Evolutionary conservation across 2,329 filamentous ascomycete genomes (phyloP), one percentile per base, ranked within the genome.

Genomic region (Endoconidiophora polonica): DNA sequence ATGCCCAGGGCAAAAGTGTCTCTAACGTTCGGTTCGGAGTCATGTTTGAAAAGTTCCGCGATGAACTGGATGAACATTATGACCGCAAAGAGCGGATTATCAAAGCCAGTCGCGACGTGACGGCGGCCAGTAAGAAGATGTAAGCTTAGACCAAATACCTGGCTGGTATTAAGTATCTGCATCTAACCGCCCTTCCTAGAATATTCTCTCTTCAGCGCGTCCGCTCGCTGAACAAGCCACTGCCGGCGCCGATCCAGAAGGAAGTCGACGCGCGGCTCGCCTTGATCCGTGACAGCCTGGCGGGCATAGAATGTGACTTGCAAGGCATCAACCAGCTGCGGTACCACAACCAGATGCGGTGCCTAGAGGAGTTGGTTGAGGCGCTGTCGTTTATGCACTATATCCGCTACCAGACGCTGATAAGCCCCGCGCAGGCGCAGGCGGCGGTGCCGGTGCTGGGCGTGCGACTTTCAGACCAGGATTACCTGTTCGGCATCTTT

Each of bases 61-160:
- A 82, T 59, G 88, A 95, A 65, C 72, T 98, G 24, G 91, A 98
- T 60, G 79, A 91, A 65, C 90, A 96, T 62, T 86, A 98, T 64
- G 91, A 96, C 65, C 81, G 91, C 14, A 76, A 87, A 51, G 88
- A 95, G 67, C 77, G 83, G 48, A 79, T 94, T 57, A 84, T 93
- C 60, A 98, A 96, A 68, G 82, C 81, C 2, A 93, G 86, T 6
- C 73, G 90, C 55, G 91, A 98, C 63, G 84, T 98, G 52, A 98
- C 91, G 5, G 87, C 86, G 0, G 71, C 87, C 49, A 94, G 86
- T 66, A 98, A 98, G 72, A 98, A 96, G 68, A 93, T 96, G 87
- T 94, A 65, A 67, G 44, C 42, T 29, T 5, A 20, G 24, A 26
- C 10, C 6, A 23, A 10, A 38, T n/a, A 44, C 29, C 2, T 33